Evolutionary conservation across 306 rosid species (phyloP), one percentile per base, ranked within the genome.

Genomic region (Morella rubra): DNA sequence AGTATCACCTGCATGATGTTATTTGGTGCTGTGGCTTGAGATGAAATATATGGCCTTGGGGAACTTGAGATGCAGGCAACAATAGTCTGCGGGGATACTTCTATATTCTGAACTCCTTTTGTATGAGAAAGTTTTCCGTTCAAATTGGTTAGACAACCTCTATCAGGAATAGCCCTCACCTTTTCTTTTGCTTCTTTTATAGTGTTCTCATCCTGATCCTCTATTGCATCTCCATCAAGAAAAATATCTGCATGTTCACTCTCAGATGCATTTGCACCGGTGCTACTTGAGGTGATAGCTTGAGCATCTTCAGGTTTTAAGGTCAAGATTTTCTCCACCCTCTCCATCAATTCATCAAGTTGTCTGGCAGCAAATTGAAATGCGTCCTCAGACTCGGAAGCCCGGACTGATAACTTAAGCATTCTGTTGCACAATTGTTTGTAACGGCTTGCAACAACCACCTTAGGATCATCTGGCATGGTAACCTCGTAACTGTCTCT

Each of bases 351-450:
- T 84, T 88, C 86, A 69, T 88, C 87, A 72, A 90, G 84, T 75
- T 86, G 84, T 58, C 69, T 73, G 4, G 41, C 73, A 3, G 87
- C 86, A 76, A 83, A 90, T 62, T 75, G 82, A 83, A 84, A 86
- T 44, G 90, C 90, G 49, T 86, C 92, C 77, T 69, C 77, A 54
- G 90, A 90, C 75, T 79, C 92, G 54, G 88, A 86, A 73, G 92
- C 92, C 88, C 85, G 77, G 37, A 88, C 85, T 19, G 92, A 83
- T 67, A 88, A 77, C 83, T 81, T 83, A 55, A 88, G 77, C 54
- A 86, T 80, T 81, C 81, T 85, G 71, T 42, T 80, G 77, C 88
- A 70, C 82, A 90, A 80, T 73, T 81, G 79, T 80, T 80, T 90
- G 81, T 90, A 88, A 73, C 90, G 89, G 82, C 70, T 86, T 1